Evolutionary conservation across 495 filamentous ascomycete species (phyloP), one percentile per base, ranked within the genome.

Genomic region (Penicillium subrubescens): DNA sequence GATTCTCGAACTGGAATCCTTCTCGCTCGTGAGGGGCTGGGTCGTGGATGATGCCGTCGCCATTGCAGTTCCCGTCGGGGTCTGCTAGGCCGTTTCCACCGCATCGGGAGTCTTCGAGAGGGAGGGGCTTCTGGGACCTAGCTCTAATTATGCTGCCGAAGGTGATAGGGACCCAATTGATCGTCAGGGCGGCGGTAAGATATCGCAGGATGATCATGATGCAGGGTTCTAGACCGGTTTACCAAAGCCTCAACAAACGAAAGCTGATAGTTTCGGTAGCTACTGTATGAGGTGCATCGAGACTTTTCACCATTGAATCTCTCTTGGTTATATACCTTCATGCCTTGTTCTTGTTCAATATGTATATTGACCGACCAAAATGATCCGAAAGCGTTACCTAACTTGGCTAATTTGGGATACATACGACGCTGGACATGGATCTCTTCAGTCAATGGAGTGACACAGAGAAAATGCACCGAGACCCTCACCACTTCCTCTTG

Each of bases 1-100:
- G 76, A 43, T 79, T 76, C 50, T 79, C 71, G 59, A 77, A 79
- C 29, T 55, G 43, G 65, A 79, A 79, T 15, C 75, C 73, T 46
- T 75, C 75, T 5, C 75, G 64, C 46, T 67, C 61, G 37, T 52
- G 60, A 12, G 67, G 65, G 12, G 60, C 50, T 10, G 69, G 69
- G 37, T 66, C 66, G 48, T 67, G 48, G 19, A 71, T 58, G 52
- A 73, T 21, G 10, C 71, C 69, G 55, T 71, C 60, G 37, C 71
- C 69, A 57, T 71, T 74, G 48, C 71, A 74, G 39, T 61, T 57
- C n/a, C 66, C 62, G 29, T 67, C 64, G 7, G 71, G 71, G 50
- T 72, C 69, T 21, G 68, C 63, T 34, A 72, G 43, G 6, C 69
- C 71, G 19, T 67, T 64, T 29, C 69, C 69, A 59, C 69, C 69